Base-by-base conservation (phyloP, 495 filamentous ascomycete species). In the Lepidopterella palustris region DNA sequence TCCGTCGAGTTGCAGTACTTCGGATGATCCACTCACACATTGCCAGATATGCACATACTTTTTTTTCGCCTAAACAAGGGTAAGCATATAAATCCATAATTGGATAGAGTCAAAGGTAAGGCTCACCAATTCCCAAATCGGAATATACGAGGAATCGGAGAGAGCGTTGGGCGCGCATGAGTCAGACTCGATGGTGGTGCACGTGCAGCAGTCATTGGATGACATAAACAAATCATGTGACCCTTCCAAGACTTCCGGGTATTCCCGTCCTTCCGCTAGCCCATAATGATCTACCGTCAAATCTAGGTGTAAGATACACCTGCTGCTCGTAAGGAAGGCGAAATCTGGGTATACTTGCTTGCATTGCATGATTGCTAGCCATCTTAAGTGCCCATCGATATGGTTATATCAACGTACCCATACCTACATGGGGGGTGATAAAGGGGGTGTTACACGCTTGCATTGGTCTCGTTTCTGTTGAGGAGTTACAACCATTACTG, bases 1-100 rank as follows among this genome's bases (percentile, higher is more conserved):
- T 42, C 8, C 39, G 20, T 42, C 13, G 13, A 42, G 39, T 20
- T 6, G 1, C 39, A 20, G 6, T n/a, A n/a, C 8, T 42, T 42
- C 39, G 39, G 6, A 11, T 6, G 39, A 42, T 9, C 39, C 39
- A 42, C 39, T 42, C 39, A 58, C 56, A 58, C 45, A 58, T 35
- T 58, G 56, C 56, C 56, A 58, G 2, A 51, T 26, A 28, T 51
- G 40, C 4, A 18, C 23, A 1, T 35, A 1, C 26, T 50, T 51
- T 26, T 57, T 57, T n/a, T 42, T 42, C 1, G 1, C 39, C 2
- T 42, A 42, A 20, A 42, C 6, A 8, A 39, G 32, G 32, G 32
- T 39, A 6, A 39, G 32, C 32, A 39, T 39, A n/a, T n/a, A 39
- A 8, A 6, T 39, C 32, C 32, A 39, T 39, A 8, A n/a, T 8